Percentiles rank a stretch among this genome's conserved stretches.
Evolutionary conservation across 257 asterid species (phyloP).

Genomic region (Solanum rostratum): DNA sequence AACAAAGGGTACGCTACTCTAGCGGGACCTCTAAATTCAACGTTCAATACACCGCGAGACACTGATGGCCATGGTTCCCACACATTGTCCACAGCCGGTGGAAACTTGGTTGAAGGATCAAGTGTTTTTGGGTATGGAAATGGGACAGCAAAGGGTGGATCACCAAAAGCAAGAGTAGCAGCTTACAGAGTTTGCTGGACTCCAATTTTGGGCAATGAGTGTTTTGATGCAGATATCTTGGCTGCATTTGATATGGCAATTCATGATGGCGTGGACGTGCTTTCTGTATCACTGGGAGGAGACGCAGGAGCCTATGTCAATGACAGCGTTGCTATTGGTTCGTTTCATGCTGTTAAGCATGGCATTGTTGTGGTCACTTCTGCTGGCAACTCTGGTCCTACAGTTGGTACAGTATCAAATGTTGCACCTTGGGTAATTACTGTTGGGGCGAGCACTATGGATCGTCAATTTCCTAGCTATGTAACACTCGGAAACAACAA

Average conservation of each 20-base stretch:
- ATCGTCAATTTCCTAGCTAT: constrained; percentile 59
- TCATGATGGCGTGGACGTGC: constrained; percentile 82
- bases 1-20: constrained; percentile 55
- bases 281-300: constrained; percentile 90
- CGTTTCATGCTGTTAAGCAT: constrained; percentile 75
- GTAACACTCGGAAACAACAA: constrained; percentile 43
- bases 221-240: constrained; percentile 82
- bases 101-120: constrained; percentile 53
- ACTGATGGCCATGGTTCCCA: constrained; percentile 88
- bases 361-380: constrained; percentile 77
- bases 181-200: constrained; percentile 96
- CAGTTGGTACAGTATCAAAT: constrained; percentile 46
- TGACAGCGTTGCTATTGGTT: constrained; percentile 80
- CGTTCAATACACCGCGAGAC: constrained; percentile 59
- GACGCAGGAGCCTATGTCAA: constrained; percentile 42
- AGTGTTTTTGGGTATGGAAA: constrained; percentile 70
- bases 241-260: constrained; percentile 83
- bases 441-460: constrained; percentile 85
- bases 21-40: constrained; percentile 54
- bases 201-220: constrained; percentile 47
- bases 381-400: constrained; percentile 92
- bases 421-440: constrained; percentile 85
- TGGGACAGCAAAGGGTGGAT: constrained; percentile 94
- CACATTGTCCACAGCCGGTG: constrained; percentile 89
- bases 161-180: constrained; percentile 88